A percentile compares a stretch with the other conserved stretches of the same genome.
Evolutionary conservation across 2,329 filamentous ascomycete species (phyloP).

Genomic region (Aureobasidium sp.): DNA sequence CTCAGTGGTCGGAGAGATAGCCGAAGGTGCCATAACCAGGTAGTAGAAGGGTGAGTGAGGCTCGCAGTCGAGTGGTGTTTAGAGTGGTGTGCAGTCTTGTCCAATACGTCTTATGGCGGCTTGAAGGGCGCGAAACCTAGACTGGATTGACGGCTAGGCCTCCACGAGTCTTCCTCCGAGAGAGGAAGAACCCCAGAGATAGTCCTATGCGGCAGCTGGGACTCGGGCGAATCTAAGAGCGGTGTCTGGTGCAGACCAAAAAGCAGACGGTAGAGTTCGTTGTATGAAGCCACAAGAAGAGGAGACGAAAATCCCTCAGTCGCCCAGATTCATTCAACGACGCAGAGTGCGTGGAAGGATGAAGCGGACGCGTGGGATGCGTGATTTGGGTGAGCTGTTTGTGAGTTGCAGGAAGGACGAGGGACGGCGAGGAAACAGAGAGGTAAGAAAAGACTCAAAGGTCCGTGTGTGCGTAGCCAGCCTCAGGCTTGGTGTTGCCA

Average conservation of each 20-base stretch:
- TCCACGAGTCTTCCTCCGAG: constrained; percentile 98
- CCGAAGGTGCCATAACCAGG: constrained; percentile 67
- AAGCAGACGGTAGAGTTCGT: constrained; percentile 36
- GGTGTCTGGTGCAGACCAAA: constrained; percentile 36
- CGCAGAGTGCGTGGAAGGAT: constrained; percentile 2
- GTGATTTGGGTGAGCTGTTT: not conserved
- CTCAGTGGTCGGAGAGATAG: constrained; percentile 45
- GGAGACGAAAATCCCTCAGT: constrained; percentile 4
- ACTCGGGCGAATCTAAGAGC: constrained; percentile 52
- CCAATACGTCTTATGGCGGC: constrained; percentile 73
- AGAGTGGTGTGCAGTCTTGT: constrained; percentile 17
- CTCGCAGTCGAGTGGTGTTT: constrained; percentile 13
- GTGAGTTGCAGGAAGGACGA: not conserved
- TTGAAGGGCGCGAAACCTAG: constrained; percentile 87
- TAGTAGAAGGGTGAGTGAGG: constrained; percentile 25
- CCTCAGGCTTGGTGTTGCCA: not conserved
- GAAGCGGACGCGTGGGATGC: not conserved
- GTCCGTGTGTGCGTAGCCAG: not conserved
- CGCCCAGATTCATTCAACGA: not conserved
- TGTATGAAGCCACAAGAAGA: constrained; percentile 31
- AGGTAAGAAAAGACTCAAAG: not conserved
- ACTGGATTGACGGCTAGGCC: constrained; percentile 81
- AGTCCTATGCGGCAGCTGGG: constrained; percentile 99
- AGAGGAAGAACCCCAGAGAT: constrained; percentile 98
- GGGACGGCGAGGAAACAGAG: not conserved